A percentile compares a stretch with the other conserved stretches of the same genome.
phyloP scores from a whole-genome alignment of 2,329 filamentous ascomycete genomes.

The Sporothrix globosa region DNA sequence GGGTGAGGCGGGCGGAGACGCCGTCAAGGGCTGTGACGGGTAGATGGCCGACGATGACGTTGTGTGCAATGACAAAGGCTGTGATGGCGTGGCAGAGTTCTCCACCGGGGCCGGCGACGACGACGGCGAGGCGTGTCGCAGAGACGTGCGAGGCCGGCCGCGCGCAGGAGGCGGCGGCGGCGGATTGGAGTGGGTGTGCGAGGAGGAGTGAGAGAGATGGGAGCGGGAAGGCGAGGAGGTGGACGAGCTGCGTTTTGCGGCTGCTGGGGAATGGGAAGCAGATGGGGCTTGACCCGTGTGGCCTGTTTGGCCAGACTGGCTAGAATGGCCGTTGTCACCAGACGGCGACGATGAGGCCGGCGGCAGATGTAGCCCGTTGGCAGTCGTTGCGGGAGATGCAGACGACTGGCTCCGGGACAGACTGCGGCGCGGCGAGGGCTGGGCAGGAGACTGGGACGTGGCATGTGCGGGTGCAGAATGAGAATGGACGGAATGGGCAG shows the following conservation, averaged over 20 bases:
- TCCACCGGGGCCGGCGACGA: background rate
- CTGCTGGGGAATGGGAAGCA: background rate
- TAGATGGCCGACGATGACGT: background rate
- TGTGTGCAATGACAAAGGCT: conserved; percentile 1
- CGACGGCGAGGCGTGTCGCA: conserved; percentile 26
- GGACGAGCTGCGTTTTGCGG: conserved; percentile 1
- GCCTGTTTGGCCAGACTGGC: background rate
- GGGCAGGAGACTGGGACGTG: background rate
- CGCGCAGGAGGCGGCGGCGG: background rate
- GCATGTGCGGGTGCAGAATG: background rate
- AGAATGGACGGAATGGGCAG: background rate
- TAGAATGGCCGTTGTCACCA: background rate
- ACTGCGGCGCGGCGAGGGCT: conserved; percentile 31
- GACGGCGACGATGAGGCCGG: background rate
- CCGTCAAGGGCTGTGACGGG: conserved; percentile 45
- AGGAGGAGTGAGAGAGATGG: background rate
- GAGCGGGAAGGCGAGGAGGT: background rate
- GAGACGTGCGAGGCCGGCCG: conserved; percentile 31
- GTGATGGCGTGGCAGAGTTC: background rate
- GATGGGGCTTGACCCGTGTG: background rate
- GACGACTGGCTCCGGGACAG: conserved; percentile 30
- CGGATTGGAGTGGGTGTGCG: background rate
- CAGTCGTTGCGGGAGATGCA: conserved; percentile 15
- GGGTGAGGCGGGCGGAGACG: conserved; percentile 44
- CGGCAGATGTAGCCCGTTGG: conserved; percentile 3